phyloP scores from a whole-genome alignment of 495 filamentous ascomycete genomes.

The Sporormia fimetaria region DNA sequence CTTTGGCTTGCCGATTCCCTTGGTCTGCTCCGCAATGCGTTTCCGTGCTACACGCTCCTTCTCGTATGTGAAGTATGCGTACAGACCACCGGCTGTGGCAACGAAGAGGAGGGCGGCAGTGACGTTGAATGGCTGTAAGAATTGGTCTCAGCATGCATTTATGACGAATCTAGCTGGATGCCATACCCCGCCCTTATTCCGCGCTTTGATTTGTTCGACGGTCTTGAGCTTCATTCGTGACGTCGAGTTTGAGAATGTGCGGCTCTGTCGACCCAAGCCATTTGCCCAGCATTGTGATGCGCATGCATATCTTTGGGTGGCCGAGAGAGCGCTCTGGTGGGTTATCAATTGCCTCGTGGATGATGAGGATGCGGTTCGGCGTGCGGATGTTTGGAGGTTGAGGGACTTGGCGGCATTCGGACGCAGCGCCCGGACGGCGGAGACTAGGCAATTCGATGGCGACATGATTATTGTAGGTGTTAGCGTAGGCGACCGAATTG shows the following conservation, averaged over 20 bases:
- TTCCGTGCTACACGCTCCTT: constrained; percentile 80
- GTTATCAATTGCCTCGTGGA: too few species aligned
- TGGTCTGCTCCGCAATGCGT: constrained; percentile 76
- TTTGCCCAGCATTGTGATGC: not conserved
- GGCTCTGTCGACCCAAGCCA: not conserved
- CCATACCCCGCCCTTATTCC: constrained; percentile 23
- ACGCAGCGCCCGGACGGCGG: constrained; percentile 2
- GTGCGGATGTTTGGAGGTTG: constrained; percentile 4
- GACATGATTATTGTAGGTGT: constrained; percentile 10
- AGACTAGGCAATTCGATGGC: constrained; percentile 8
- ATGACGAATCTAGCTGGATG: not conserved
- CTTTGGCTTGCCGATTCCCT: constrained; percentile 85
- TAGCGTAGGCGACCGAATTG: not conserved
- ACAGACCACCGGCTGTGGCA: constrained; percentile 59
- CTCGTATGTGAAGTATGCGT: constrained; percentile 81
- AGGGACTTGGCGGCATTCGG: constrained; percentile 1
- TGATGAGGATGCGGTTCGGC: constrained; percentile 12
- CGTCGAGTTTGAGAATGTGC: constrained; percentile 12
- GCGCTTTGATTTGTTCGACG: constrained; percentile 17
- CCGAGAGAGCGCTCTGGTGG: too few species aligned
- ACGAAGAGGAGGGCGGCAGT: constrained; percentile 82
- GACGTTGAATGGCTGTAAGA: constrained; percentile 70
- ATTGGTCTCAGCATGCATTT: not conserved
- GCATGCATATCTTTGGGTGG: too few species aligned
- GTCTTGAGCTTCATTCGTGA: constrained; percentile 17